Base-by-base conservation (phyloP, 495 filamentous ascomycete genomes). In the Darksidea phi region DNA sequence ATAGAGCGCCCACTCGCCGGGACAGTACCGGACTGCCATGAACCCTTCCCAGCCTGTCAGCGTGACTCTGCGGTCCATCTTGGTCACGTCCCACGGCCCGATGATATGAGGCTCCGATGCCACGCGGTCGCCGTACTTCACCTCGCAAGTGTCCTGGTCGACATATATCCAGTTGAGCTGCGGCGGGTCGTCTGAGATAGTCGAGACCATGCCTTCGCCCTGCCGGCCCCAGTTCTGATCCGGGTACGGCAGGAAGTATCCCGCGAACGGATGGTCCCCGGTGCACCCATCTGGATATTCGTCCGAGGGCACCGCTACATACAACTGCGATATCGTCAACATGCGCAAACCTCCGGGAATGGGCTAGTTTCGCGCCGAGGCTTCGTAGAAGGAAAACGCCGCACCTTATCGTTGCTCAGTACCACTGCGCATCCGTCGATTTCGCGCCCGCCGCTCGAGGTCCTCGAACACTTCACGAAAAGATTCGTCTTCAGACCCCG, bases 151-250 rank as follows among this genome's bases (percentile, higher is more conserved):
- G 62, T 80, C 79, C 59, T 79, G 76, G 73, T 85, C 81, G 58
- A 82, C 78, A 56, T 81, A 86, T 11, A 86, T 80, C 83, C 83
- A 86, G 74, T 84, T 82, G 25, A 86, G 78, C 75, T 80, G 78
- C 20, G 83, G 83, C 5, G 82, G 81, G 57, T 83, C 80, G 55
- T 82, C 81, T 80, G 81, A 79, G 56, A 86, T 83, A 56, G 61
- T 64, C 15, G 56, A 54, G 26, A 59, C 61, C 12, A 84, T 70
- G 2, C 82, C 82, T 61, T 71, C 69, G 28, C 66, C 69, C n/a
- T 36, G 49, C 18, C 62, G 61, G 53, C 79, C 76, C 70, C 78
- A 81, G 42, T 78, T 71, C 46, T 76, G 76, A 13, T 80, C 77
- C 28, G 83, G 83, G 63, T 84, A 84, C 10, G 76, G 77, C 63